These are phyloP conservation scores for Colletotrichum echinochloae DNA, from an alignment of 2,329 filamentous ascomycete species.

Conservation along the genomic window DNA sequence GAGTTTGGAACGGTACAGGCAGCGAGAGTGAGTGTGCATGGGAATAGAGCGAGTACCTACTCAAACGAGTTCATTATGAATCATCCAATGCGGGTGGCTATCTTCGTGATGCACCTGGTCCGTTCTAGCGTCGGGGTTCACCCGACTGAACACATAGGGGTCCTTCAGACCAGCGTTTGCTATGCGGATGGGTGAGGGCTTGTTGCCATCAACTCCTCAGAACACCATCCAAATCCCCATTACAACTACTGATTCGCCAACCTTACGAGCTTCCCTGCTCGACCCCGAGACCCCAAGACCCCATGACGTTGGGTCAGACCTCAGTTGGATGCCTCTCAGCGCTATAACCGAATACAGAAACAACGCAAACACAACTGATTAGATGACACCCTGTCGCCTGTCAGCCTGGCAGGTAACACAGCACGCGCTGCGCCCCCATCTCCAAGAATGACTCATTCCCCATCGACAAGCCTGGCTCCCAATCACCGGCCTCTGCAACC, in stretches of 20 bases:
- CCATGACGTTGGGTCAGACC: not conserved
- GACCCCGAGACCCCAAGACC: not conserved
- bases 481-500: constrained; percentile 23
- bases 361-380: not conserved
- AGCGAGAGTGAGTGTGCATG: not conserved
- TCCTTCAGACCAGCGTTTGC: not conserved
- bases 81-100: not conserved
- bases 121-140: not conserved
- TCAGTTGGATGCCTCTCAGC: not conserved
- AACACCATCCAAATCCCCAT: not conserved
- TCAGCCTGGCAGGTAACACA: constrained; percentile 31
- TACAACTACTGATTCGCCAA: not conserved
- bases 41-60: too few species aligned
- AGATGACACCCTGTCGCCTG: not conserved
- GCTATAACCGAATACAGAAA: not conserved
- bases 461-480: not conserved
- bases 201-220: too few species aligned
- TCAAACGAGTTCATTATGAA: too few species aligned
- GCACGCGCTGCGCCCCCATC: constrained; percentile 25
- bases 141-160: not conserved
- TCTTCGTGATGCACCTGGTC: not conserved
- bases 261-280: not conserved
- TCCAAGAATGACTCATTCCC: constrained; percentile 36
- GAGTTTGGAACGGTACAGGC: not conserved
- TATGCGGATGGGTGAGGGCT: not conserved